These are phyloP conservation scores for Schwanniomyces etchellsii DNA, from an alignment of 1,139 yeast species.

Conservation along the genomic window DNA sequence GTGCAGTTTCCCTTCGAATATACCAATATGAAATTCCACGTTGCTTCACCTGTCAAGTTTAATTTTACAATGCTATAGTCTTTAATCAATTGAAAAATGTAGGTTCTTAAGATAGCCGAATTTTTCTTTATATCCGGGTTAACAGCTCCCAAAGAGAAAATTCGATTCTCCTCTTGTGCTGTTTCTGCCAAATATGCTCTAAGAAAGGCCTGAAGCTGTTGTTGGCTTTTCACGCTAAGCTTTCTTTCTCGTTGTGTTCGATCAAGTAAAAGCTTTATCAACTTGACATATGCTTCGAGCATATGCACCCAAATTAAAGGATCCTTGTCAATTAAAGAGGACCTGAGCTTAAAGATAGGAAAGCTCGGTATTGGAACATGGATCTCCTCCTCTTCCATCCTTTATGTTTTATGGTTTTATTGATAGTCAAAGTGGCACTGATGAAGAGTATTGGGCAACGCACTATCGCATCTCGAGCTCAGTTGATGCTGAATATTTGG, in stretches of 20 bases:
- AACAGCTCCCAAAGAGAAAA: constrained; percentile 63
- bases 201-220: constrained; percentile 52
- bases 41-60: constrained; percentile 49
- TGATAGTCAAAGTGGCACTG: too few relatives aligned
- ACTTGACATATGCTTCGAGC: constrained; percentile 53
- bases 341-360: constrained; percentile 68
- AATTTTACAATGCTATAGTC: constrained; percentile 49
- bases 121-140: constrained; percentile 61
- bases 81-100: constrained; percentile 50
- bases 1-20: constrained; percentile 44
- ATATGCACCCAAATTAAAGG: constrained; percentile 79
- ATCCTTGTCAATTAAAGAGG: constrained; percentile 70
- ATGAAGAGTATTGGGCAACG: too few relatives aligned
- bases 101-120: constrained; percentile 39
- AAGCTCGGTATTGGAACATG: constrained; percentile 60
- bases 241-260: constrained; percentile 19
- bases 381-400: constrained; percentile 11
- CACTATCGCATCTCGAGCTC: too few relatives aligned
- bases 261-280: constrained; percentile 41
- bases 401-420: background rate
- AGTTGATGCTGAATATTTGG: too few relatives aligned
- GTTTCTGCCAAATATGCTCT: constrained; percentile 56
- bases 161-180: constrained; percentile 50
- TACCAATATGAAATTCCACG: constrained; percentile 58
- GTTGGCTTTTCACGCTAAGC: constrained; percentile 48